These are phyloP conservation scores for Amniculicola lignicola DNA, from an alignment of 495 filamentous ascomycete species.

Conservation along the genomic window DNA sequence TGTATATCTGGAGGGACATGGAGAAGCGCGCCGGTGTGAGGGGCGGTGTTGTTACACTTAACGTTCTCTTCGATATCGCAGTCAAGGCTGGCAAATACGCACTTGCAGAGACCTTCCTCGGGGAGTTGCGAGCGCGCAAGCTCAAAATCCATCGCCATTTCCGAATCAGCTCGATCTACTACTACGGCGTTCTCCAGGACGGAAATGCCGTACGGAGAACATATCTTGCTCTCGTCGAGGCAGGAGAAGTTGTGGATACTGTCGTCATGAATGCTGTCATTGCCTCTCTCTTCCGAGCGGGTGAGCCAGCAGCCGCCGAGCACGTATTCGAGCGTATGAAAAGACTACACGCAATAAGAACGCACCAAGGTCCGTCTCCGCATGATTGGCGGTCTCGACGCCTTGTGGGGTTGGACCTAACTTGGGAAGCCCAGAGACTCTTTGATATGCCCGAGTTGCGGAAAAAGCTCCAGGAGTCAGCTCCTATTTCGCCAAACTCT, in stretches of 20 bases:
- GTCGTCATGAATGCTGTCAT: constrained; percentile 83
- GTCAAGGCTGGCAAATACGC: constrained; percentile 76
- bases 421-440: constrained; percentile 30
- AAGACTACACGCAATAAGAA: constrained; percentile 46
- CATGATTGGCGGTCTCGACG: constrained; percentile 35
- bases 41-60: constrained; percentile 74
- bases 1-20: constrained; percentile 87
- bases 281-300: constrained; percentile 66
- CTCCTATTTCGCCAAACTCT: constrained; percentile 59
- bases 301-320: constrained; percentile 69
- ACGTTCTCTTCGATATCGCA: constrained; percentile 85
- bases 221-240: constrained; percentile 72
- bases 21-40: constrained; percentile 65
- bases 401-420: constrained; percentile 43
- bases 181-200: constrained; percentile 68
- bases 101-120: constrained; percentile 77
- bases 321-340: constrained; percentile 82
- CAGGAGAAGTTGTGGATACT: constrained; percentile 85
- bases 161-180: constrained; percentile 76
- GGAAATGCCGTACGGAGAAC: constrained; percentile 63
- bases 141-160: constrained; percentile 68
- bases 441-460: constrained; percentile 47
- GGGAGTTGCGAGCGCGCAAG: constrained; percentile 70
- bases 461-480: constrained; percentile 49
- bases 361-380: constrained; percentile 24